Conservation (phyloP, 2,329 filamentous ascomycete genomes). For the Immersiporthe knoxdaviesiana region DNA sequence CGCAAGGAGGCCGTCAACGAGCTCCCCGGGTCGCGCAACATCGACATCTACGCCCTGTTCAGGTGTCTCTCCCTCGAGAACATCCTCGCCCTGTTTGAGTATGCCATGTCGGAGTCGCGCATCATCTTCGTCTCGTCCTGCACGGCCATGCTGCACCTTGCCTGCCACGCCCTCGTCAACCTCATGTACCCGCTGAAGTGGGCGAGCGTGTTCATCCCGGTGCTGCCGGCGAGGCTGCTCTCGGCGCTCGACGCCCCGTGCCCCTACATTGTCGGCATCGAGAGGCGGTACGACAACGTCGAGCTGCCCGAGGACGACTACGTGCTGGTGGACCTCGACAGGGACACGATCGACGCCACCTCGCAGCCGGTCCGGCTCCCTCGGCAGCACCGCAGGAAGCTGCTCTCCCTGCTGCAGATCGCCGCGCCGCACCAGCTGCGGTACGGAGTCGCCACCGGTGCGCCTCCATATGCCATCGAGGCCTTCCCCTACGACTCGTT, state of each 20-base stretch:
- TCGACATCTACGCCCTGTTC: slow-evolving; percentile 92
- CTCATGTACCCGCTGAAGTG: slow-evolving; percentile 90
- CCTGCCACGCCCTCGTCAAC: slow-evolving; percentile 82
- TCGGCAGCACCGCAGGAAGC: slow-evolving; percentile 85
- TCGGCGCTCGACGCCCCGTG: slow-evolving; percentile 93
- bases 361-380: slow-evolving; percentile 77
- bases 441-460: slow-evolving; percentile 84
- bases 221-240: slow-evolving; percentile 83
- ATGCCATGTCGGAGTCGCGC: slow-evolving; percentile 86
- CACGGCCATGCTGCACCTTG: slow-evolving; percentile 93
- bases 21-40: slow-evolving; percentile 86
- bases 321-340: slow-evolving; percentile 90
- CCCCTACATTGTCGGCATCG: slow-evolving; percentile 95
- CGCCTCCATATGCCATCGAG: slow-evolving; percentile 90
- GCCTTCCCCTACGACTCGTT: slow-evolving; percentile 90
- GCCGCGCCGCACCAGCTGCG: slow-evolving; percentile 88
- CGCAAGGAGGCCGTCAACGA: slow-evolving; percentile 93
- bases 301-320: slow-evolving; percentile 94
- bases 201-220: slow-evolving; percentile 91
- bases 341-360: slow-evolving; percentile 86
- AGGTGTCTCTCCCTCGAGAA: slow-evolving; percentile 88
- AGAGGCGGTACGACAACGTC: slow-evolving; percentile 84
- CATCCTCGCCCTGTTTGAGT: slow-evolving; percentile 90
- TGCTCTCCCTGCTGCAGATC: slow-evolving; percentile 83
- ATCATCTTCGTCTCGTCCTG: slow-evolving; percentile 97